Evolutionary conservation across 2,329 filamentous ascomycete species (phyloP).

Genomic region (Aureobasidium sp.): DNA sequence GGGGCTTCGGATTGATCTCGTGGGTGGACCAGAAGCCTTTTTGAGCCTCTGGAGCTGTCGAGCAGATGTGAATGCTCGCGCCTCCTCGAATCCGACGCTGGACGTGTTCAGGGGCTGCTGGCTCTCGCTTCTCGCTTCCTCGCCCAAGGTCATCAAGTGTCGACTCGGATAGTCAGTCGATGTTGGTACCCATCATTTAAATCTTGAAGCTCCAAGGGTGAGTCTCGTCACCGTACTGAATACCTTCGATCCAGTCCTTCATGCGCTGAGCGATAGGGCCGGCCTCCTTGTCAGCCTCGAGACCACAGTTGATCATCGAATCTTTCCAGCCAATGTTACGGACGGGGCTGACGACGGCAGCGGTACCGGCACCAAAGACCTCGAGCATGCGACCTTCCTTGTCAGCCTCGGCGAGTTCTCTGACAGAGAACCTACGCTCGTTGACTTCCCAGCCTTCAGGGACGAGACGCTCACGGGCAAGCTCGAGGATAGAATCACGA

Average conservation of each 20-base stretch:
- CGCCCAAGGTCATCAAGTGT: not conserved
- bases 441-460: constrained; percentile 81
- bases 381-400: constrained; percentile 80
- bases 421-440: constrained; percentile 90
- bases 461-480: constrained; percentile 73
- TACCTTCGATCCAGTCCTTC: constrained; percentile 93
- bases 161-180: not conserved
- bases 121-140: not conserved
- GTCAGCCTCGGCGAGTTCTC: constrained; percentile 70
- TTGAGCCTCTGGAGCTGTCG: no score
- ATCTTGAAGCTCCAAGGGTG: constrained; percentile 70
- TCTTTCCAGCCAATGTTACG: constrained; percentile 84
- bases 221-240: constrained; percentile 89
- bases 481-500: constrained; percentile 76
- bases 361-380: constrained; percentile 88
- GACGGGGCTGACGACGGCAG: constrained; percentile 86
- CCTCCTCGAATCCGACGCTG: not conserved
- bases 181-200: not conserved
- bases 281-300: constrained; percentile 73
- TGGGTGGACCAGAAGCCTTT: no score
- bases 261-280: constrained; percentile 77
- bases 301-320: constrained; percentile 69
- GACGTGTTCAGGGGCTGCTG: not conserved
- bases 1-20: not conserved
- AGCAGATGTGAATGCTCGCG: not conserved